Evolutionary conservation across 2,329 filamentous ascomycete species (phyloP).

Genomic region (Venturia nashicola): DNA sequence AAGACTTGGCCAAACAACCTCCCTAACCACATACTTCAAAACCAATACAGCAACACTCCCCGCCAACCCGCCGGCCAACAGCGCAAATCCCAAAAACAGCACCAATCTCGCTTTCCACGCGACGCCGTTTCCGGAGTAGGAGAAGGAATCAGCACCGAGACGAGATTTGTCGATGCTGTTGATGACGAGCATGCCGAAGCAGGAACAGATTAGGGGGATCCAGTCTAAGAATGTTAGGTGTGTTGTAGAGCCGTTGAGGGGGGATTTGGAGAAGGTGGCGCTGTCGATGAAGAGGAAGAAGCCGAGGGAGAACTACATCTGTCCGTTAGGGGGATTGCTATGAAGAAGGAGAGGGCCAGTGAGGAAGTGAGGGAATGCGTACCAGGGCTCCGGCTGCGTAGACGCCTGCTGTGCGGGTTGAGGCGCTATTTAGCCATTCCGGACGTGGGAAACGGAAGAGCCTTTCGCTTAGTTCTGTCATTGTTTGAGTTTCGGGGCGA

Average conservation of each 20-base stretch:
- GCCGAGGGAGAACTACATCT: slow-evolving; percentile 49
- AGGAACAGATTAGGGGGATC: slow-evolving; percentile 59
- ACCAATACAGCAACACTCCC: slow-evolving; percentile 56
- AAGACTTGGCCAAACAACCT: slow-evolving; percentile 47
- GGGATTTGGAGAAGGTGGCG: slow-evolving; percentile 49
- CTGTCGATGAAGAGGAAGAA: slow-evolving; percentile 60
- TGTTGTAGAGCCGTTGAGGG: slow-evolving; percentile 46
- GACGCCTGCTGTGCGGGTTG: slow-evolving; percentile 51
- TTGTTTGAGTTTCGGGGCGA: neutral
- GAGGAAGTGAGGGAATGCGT: slow-evolving; percentile 18
- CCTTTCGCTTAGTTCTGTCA: slow-evolving; percentile 25
- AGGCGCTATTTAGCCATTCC: slow-evolving; percentile 53
- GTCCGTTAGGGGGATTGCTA: slow-evolving; percentile 6
- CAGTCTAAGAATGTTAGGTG: slow-evolving; percentile 61
- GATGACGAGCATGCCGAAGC: slow-evolving; percentile 59
- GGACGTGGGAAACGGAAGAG: slow-evolving; percentile 58
- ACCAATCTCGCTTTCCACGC: slow-evolving; percentile 61
- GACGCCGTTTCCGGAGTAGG: slow-evolving; percentile 51
- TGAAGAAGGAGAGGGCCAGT: neutral
- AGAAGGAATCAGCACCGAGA: slow-evolving; percentile 51
- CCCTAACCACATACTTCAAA: slow-evolving; percentile 52
- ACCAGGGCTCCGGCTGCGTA: slow-evolving; percentile 55
- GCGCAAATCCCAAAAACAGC: slow-evolving; percentile 56
- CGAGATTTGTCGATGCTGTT: slow-evolving; percentile 59
- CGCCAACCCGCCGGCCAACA: slow-evolving; percentile 55